Percentiles rank a stretch among this genome's conserved stretches.
Evolutionary conservation across 768 basidiomycete species (phyloP).

Genomic region (Kwoniella newhampshirensis): DNA sequence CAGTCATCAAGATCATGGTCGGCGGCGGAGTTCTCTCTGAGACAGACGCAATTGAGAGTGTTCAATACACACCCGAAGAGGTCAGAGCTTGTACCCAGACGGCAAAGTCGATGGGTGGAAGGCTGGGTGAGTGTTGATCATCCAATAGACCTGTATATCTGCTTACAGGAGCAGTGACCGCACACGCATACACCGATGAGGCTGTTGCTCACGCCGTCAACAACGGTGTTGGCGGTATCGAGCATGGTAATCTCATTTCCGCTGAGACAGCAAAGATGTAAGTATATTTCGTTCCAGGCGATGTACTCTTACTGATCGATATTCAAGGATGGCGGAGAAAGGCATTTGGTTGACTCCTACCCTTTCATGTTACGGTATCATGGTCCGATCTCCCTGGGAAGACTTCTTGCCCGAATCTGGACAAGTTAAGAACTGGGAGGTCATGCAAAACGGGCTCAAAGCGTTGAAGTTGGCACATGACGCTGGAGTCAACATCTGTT

Average conservation of each 20-base stretch:
- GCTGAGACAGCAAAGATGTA: slow-evolving; percentile 54
- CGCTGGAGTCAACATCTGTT: slow-evolving; percentile 56
- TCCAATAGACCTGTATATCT: too few relatives aligned
- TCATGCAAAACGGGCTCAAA: slow-evolving; percentile 56
- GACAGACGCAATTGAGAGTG: slow-evolving; percentile 57
- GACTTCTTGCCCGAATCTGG: slow-evolving; percentile 55
- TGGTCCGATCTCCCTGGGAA: slow-evolving; percentile 57
- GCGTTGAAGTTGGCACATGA: slow-evolving; percentile 56
- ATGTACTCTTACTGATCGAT: not conserved
- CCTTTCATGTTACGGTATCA: slow-evolving; percentile 56
- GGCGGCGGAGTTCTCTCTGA: slow-evolving; percentile 57
- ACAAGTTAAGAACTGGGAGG: slow-evolving; percentile 56
- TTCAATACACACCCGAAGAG: slow-evolving; percentile 58
- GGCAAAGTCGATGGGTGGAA: slow-evolving; percentile 56
- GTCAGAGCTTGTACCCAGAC: slow-evolving; percentile 57
- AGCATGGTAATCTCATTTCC: slow-evolving; percentile 59
- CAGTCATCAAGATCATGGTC: slow-evolving; percentile 55
- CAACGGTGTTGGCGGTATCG: slow-evolving; percentile 58
- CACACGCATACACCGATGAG: slow-evolving; percentile 54
- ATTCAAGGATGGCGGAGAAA: slow-evolving; percentile 55
- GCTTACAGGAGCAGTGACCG: slow-evolving; percentile 36
- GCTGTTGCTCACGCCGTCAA: slow-evolving; percentile 57
- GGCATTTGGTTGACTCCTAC: slow-evolving; percentile 58
- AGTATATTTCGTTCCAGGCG: not conserved
- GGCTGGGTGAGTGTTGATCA: slow-evolving; percentile 6